phyloP scores from a whole-genome alignment of 2,329 filamentous ascomycete genomes.

The Raffaelea deltoideospora region DNA sequence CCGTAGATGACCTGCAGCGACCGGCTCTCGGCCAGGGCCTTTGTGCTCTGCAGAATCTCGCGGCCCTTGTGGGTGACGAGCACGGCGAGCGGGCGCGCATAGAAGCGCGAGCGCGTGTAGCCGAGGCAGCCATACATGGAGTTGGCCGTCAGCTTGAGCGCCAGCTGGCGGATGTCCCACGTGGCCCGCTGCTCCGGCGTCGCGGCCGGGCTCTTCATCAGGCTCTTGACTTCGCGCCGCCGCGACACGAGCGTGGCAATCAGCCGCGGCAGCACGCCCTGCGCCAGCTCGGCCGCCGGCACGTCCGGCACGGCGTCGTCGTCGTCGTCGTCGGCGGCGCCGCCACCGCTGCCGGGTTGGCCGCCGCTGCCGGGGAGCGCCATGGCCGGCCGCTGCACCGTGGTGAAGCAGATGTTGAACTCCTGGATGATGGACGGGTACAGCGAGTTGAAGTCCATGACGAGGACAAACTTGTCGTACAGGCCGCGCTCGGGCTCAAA shows the following conservation, averaged over 20 bases:
- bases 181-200: conserved; percentile 76
- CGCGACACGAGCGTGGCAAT: conserved; percentile 85
- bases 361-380: too few relatives aligned
- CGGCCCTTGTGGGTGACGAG: conserved; percentile 94
- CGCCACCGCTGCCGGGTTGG: too few relatives aligned
- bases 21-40: conserved; percentile 83
- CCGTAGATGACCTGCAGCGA: conserved; percentile 94
- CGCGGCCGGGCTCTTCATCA: conserved; percentile 90
- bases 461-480: conserved; percentile 94
- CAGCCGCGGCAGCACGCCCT: conserved; percentile 76
- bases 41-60: conserved; percentile 92
- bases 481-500: conserved; percentile 96
- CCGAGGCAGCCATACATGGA: conserved; percentile 99
- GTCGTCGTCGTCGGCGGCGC: background rate
- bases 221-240: conserved; percentile 79
- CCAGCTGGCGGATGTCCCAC: conserved; percentile 97
- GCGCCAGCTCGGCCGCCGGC: conserved; percentile 57
- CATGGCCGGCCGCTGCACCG: conserved; percentile 51
- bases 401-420: conserved; percentile 99
- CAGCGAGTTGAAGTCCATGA: conserved; percentile 99
- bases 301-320: conserved; percentile 56
- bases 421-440: conserved; percentile 99
- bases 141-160: conserved; percentile 92
- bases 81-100: conserved; percentile 84
- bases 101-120: conserved; percentile 94